A percentile compares a stretch with the other conserved stretches of the same genome.
Evolutionary conservation across 1,139 yeast genomes (phyloP).

Genomic region (Protomyces gravidus): DNA sequence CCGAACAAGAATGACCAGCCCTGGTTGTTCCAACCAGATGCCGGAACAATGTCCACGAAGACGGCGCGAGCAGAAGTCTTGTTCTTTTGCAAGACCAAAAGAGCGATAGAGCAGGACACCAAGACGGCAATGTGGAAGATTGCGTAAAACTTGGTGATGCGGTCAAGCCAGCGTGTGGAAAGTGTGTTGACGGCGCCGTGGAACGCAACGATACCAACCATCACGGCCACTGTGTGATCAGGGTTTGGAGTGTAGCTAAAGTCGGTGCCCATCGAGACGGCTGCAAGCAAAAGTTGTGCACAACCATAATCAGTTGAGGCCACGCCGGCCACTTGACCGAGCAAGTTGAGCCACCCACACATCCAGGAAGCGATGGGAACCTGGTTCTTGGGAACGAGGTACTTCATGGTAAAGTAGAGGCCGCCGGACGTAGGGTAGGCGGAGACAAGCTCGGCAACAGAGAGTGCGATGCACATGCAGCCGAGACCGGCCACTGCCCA

Average conservation of each 20-base stretch:
- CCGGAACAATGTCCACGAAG: conserved; percentile 39
- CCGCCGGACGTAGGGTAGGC: conserved; percentile 72
- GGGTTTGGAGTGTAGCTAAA: conserved; percentile 44
- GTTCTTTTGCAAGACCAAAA: conserved; percentile 38
- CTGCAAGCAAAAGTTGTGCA: conserved; percentile 45
- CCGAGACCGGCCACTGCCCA: conserved; percentile 29
- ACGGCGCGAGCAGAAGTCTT: conserved; percentile 41
- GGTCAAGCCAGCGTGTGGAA: conserved; percentile 45
- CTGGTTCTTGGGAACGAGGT: conserved; percentile 38
- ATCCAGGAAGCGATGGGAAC: conserved; percentile 45
- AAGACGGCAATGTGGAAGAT: conserved; percentile 46
- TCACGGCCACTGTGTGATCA: conserved; percentile 46
- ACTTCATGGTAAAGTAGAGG: conserved; percentile 41
- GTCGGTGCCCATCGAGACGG: conserved; percentile 45
- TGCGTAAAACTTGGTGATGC: conserved; percentile 46
- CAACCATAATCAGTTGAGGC: conserved; percentile 43
- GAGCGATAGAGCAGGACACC: conserved; percentile 42
- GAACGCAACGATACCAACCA: conserved; percentile 44
- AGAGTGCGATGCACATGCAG: conserved; percentile 46
- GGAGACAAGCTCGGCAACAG: conserved; percentile 60
- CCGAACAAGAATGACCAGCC: conserved; percentile 65
- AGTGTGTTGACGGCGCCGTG: conserved; percentile 47
- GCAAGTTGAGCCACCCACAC: conserved; percentile 48
- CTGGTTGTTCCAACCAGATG: conserved; percentile 40
- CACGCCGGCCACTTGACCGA: conserved; percentile 48